phyloP scores from a whole-genome alignment of 2,329 filamentous ascomycete species.

The Nothophaeocryptopus gaeumannii region DNA sequence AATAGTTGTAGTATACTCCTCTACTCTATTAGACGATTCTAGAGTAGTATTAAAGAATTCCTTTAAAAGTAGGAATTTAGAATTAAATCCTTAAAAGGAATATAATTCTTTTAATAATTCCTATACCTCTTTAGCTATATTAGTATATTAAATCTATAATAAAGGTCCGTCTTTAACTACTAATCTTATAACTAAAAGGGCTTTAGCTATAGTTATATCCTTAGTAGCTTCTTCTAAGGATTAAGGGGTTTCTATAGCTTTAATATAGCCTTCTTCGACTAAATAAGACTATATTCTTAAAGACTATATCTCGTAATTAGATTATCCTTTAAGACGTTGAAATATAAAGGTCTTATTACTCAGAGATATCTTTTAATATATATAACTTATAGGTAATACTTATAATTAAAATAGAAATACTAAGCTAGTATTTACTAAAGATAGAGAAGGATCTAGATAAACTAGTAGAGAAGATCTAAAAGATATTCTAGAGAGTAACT shows the following conservation, averaged over 20 bases:
- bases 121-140: neutral
- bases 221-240: neutral
- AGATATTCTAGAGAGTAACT: too few species aligned
- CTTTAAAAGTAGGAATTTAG: neutral
- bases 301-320: neutral
- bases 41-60: conserved; percentile 1
- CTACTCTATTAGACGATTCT: neutral
- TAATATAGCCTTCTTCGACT: neutral
- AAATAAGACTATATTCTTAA: conserved; percentile 1
- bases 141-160: neutral
- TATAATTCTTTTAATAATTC: conserved; percentile 2
- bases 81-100: conserved; percentile 5
- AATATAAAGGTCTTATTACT: neutral
- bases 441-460: too few species aligned
- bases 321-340: neutral
- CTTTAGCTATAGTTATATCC: neutral
- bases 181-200: too few species aligned
- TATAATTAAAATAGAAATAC: neutral
- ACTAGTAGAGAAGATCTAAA: too few species aligned
- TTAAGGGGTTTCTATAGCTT: neutral
- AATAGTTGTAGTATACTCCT: neutral
- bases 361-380: neutral
- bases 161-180: too few species aligned
- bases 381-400: neutral
- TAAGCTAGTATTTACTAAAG: too few species aligned